Percentiles rank a stretch among this genome's conserved stretches.
Conservation (phyloP, 2,329 filamentous ascomycete species). For the Volutella citrinella region DNA sequence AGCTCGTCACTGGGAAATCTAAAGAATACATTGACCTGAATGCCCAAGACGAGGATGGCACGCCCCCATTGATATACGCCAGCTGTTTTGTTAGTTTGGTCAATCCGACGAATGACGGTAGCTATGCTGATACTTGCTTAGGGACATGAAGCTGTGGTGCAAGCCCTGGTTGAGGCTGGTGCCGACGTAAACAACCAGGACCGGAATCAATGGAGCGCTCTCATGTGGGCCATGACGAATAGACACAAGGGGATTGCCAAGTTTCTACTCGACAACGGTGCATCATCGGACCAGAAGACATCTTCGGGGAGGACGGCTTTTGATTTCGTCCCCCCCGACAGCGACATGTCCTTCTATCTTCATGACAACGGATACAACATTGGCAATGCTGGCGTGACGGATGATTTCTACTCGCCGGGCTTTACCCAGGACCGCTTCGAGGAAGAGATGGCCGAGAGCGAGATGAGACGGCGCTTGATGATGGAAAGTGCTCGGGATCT, state of each 20-base stretch:
- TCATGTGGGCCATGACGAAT: conserved; percentile 99
- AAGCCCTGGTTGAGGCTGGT: conserved; percentile 78
- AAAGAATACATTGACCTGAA: conserved; percentile 80
- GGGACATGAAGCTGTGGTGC: conserved; percentile 88
- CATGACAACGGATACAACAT: conserved; percentile 92
- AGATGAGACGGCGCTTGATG: conserved; percentile 95
- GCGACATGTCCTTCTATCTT: conserved; percentile 93
- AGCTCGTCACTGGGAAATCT: conserved; percentile 71
- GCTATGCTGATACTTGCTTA: conserved; percentile 30
- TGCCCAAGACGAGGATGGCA: conserved; percentile 87
- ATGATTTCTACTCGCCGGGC: conserved; percentile 92
- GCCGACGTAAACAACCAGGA: conserved; percentile 91
- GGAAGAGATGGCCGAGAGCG: conserved; percentile 94
- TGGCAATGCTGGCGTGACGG: conserved; percentile 72
- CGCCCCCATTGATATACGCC: conserved; percentile 93
- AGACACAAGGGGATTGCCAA: conserved; percentile 95
- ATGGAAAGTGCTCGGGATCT: conserved; percentile 98
- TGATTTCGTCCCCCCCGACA: conserved; percentile 92
- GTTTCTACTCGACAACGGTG: conserved; percentile 84
- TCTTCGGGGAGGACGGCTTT: conserved; percentile 91
- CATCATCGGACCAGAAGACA: conserved; percentile 93
- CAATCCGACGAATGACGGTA: background rate
- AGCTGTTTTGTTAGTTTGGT: conserved; percentile 81
- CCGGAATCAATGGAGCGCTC: conserved; percentile 91
- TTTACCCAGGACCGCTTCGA: conserved; percentile 93